Base-by-base conservation (phyloP, 148 eudicot genomes). In the Chenopodium suecicum region DNA sequence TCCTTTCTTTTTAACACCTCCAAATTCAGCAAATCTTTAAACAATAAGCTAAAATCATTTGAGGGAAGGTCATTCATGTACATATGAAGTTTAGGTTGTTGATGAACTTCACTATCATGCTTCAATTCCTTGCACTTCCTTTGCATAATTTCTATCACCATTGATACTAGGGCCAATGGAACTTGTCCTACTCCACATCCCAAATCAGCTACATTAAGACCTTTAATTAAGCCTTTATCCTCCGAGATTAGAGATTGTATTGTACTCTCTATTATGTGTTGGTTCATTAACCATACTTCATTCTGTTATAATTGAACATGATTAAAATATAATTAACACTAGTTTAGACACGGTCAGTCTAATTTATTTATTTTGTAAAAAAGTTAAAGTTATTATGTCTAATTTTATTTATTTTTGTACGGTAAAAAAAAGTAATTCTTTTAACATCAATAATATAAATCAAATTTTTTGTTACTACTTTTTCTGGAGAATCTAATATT, bases 51-150 rank as follows among this genome's bases (percentile, higher is more conserved):
- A 78, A 88, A 90, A 66, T 90, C 92, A 82, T 88, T 90, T 4
- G 87, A 71, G 3, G 88, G 89, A 44, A 90, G 92, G 70, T 90
- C 92, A 47, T 90, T 90, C 66, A 85, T 56, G 78, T 79, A 85
- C 25, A 83, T 52, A 5, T 79, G 83, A 11, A 86, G 7, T 37
- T 83, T 81, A 3, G 83, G 89, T 1, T 37, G 20, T 77, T 60
- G 54, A 70, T 34, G 41, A 34, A 60, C 85, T 17, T 72, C 70
- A 17, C 22, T 44, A 19, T 37, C 27, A 75, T 23, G 29, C 0
- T 80, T 34, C 41, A 4, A 34, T 34, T 34, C 41, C 41, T 34
- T 34, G 41, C 41, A 34, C 41, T 34, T 86, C 80, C 25, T 86
- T 11, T 13, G 52, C 54, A 78, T 64, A 54, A 5, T 63, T 23